Conservation (phyloP, 495 filamentous ascomycete species). For the Thermothielavioides terrestris region DNA sequence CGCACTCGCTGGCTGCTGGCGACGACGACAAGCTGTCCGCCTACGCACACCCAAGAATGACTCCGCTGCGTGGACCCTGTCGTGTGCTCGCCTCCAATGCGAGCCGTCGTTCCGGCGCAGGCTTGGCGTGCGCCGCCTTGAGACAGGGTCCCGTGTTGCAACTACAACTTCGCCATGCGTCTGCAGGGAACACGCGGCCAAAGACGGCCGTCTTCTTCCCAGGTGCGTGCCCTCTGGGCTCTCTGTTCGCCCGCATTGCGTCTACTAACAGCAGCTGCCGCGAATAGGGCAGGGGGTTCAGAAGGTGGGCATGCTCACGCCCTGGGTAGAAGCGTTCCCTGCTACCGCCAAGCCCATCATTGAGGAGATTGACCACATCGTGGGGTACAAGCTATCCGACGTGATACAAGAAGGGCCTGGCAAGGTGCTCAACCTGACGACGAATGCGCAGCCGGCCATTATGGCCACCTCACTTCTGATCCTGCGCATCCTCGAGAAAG, state of each 20-base stretch:
- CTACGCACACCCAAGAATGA: constrained; percentile 11
- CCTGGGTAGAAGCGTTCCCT: constrained; percentile 81
- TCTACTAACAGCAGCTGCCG: background rate
- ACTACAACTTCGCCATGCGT: constrained; percentile 13
- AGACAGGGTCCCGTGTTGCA: background rate
- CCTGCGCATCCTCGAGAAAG: constrained; percentile 75
- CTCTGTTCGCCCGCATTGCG: background rate
- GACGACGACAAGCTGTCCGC: background rate
- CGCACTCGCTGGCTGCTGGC: constrained; percentile 21
- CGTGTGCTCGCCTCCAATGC: constrained; percentile 5
- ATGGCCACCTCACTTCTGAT: constrained; percentile 91
- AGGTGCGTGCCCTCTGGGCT: constrained; percentile 42
- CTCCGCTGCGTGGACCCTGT: constrained; percentile 12
- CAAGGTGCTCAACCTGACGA: constrained; percentile 64
- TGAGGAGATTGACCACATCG: constrained; percentile 71
- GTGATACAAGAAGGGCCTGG: constrained; percentile 76
- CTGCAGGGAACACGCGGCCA: constrained; percentile 29
- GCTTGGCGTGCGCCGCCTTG: constrained; percentile 1
- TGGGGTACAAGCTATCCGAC: constrained; percentile 61
- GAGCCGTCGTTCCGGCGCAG: constrained; percentile 2
- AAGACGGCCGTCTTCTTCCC: constrained; percentile 81
- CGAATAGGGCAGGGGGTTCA: constrained; percentile 83
- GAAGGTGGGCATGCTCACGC: constrained; percentile 78
- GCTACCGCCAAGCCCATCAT: constrained; percentile 59
- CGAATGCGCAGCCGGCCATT: constrained; percentile 89